Evolutionary conservation across 495 filamentous ascomycete species (phyloP).

Genomic region (Symbiotaphrina buchneri): DNA sequence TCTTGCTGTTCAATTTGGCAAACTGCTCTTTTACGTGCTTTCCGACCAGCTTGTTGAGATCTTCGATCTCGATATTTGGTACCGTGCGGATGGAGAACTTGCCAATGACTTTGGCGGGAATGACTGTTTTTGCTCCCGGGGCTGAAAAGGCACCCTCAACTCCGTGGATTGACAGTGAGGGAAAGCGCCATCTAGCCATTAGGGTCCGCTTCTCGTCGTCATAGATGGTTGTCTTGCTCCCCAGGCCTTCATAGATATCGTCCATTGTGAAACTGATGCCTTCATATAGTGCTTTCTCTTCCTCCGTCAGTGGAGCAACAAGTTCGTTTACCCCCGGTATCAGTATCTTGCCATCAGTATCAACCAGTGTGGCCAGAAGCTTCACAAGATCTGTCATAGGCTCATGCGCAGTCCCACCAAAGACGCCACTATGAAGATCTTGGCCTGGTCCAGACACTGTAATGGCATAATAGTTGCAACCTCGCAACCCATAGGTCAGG

Average conservation of each 20-base stretch:
- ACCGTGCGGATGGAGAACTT: slow-evolving; percentile 98
- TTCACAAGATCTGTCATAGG: slow-evolving; percentile 92
- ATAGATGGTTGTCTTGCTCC: slow-evolving; percentile 66
- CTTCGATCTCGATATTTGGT: slow-evolving; percentile 83
- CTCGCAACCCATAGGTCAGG: slow-evolving; percentile 91
- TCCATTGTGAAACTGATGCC: slow-evolving; percentile 88
- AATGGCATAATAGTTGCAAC: slow-evolving; percentile 89
- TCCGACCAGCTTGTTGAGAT: slow-evolving; percentile 66
- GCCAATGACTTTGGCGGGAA: slow-evolving; percentile 88
- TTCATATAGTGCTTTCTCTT: slow-evolving; percentile 69
- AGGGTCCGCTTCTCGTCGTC: slow-evolving; percentile 69
- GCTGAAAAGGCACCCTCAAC: slow-evolving; percentile 90
- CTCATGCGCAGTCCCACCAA: slow-evolving; percentile 86
- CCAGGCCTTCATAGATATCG: slow-evolving; percentile 75
- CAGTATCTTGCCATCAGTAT: slow-evolving; percentile 70
- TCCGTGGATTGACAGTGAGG: slow-evolving; percentile 88
- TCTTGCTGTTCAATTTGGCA: slow-evolving; percentile 71
- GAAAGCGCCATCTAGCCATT: slow-evolving; percentile 81
- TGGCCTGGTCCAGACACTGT: slow-evolving; percentile 73
- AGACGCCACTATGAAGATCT: slow-evolving; percentile 91
- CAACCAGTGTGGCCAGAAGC: slow-evolving; percentile 62
- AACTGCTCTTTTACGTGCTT: slow-evolving; percentile 60
- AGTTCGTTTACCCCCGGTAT: slow-evolving; percentile 80
- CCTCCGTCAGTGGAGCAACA: slow-evolving; percentile 65
- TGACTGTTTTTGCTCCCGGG: slow-evolving; percentile 92